Evolutionary conservation across 495 filamentous ascomycete genomes (phyloP).

Genomic region (Penicillium diatomitis): DNA sequence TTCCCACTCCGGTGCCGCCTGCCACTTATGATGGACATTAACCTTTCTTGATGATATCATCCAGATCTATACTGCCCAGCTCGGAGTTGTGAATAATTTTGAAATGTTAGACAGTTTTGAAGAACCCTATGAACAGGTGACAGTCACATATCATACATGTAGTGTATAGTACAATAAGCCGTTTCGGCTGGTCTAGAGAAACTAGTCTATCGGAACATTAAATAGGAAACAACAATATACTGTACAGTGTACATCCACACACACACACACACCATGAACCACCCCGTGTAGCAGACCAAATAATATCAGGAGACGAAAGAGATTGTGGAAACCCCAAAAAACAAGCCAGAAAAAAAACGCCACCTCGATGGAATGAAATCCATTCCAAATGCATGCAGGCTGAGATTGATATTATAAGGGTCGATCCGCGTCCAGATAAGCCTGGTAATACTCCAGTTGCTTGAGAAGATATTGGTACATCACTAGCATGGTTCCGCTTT

Average conservation of each 20-base stretch:
- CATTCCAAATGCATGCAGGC: slow-evolving; percentile 10
- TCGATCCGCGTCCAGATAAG: slow-evolving; percentile 15
- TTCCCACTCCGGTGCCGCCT: background rate
- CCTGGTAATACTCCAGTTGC: slow-evolving; percentile 50
- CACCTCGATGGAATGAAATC: slow-evolving; percentile 16
- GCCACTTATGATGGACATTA: background rate
- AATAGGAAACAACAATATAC: background rate
- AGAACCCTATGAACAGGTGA: too few relatives aligned
- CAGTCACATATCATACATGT: background rate
- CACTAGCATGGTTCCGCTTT: slow-evolving; percentile 94
- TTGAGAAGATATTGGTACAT: slow-evolving; percentile 84
- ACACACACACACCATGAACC: too few relatives aligned
- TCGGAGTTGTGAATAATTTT: too few relatives aligned
- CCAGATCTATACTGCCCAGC: too few relatives aligned
- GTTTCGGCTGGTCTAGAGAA: background rate
- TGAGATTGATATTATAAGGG: slow-evolving; percentile 12
- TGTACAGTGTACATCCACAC: too few relatives aligned
- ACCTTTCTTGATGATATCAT: too few relatives aligned
- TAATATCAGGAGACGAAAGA: background rate
- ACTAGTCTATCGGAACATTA: slow-evolving; percentile 4
- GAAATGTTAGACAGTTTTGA: too few relatives aligned
- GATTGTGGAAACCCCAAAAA: background rate
- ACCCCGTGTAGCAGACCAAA: background rate
- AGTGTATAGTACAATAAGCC: slow-evolving; percentile 3
- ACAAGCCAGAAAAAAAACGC: slow-evolving; percentile 22